Evolutionary conservation across 257 asterid genomes (phyloP).

Genomic region (Solanum ossicruentum): DNA sequence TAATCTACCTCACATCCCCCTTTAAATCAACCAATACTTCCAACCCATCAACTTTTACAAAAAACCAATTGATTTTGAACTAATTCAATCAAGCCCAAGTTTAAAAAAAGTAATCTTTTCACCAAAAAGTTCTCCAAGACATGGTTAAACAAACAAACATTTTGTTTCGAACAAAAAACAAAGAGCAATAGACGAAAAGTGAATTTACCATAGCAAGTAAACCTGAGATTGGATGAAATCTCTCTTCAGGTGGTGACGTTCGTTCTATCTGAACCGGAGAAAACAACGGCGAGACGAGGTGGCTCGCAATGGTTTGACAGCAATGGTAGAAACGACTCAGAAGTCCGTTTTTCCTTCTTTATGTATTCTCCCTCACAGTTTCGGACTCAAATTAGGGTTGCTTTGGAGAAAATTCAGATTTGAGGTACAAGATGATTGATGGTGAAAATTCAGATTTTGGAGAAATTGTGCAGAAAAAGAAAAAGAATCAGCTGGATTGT

Average conservation of each 20-base stretch:
- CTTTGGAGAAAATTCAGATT: no score
- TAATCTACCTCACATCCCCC: not conserved
- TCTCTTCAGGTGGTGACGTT: not conserved
- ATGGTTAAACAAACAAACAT: not conserved
- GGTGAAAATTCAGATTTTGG: not conserved
- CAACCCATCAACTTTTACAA: not conserved
- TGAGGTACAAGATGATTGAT: not conserved
- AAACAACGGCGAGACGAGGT: no score
- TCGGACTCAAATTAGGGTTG: no score
- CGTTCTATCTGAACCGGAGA: no score
- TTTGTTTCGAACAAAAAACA: not conserved
- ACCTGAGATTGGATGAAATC: not conserved
- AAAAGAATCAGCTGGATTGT: no score
- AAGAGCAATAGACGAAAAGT: not conserved
- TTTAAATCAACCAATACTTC: not conserved
- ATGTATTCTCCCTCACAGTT: no score
- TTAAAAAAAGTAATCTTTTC: not conserved
- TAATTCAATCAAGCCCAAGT: not conserved
- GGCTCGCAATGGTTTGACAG: no score
- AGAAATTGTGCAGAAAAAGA: not conserved
- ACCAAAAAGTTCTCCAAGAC: not conserved
- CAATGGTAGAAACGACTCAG: no score
- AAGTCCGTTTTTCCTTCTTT: no score
- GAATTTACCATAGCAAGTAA: not conserved
- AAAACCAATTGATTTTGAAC: not conserved